Conservation (phyloP, 139 green algal genomes). For the Picochlorum sp. region DNA sequence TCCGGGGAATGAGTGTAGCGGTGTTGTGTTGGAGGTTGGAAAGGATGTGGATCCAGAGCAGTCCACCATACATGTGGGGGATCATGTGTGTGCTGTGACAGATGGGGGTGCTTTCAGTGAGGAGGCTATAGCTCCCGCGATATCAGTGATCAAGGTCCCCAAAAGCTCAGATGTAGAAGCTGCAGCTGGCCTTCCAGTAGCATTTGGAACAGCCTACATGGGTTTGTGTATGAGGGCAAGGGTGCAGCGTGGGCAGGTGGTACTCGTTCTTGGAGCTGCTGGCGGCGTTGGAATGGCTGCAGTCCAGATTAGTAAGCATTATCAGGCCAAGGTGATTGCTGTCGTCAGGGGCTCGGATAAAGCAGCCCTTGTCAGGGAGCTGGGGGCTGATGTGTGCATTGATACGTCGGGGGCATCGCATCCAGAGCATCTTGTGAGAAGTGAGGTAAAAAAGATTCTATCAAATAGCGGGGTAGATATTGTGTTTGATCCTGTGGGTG, state of each 20-base stretch:
- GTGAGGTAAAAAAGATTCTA: slow-evolving; percentile 20
- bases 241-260: slow-evolving; percentile 56
- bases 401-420: slow-evolving; percentile 25
- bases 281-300: slow-evolving; percentile 81
- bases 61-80: slow-evolving; percentile 45
- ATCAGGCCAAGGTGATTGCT: slow-evolving; percentile 39
- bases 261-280: slow-evolving; percentile 74
- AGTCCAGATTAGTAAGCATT: slow-evolving; percentile 55
- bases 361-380: slow-evolving; percentile 17
- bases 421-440: slow-evolving; percentile 1
- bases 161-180: slow-evolving; percentile 23
- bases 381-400: slow-evolving; percentile 51
- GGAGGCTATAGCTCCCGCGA: slow-evolving; percentile 43
- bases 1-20: slow-evolving; percentile 66
- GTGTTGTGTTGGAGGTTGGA: slow-evolving; percentile 59
- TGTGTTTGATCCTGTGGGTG: slow-evolving; percentile 79
- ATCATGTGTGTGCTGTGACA: slow-evolving; percentile 53
- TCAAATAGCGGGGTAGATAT: slow-evolving; percentile 52
- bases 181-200: slow-evolving; percentile 63
- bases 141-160: slow-evolving; percentile 29
- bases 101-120: slow-evolving; percentile 63
- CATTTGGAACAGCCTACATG: slow-evolving; percentile 79
- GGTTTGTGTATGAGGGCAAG: slow-evolving; percentile 56
- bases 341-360: slow-evolving; percentile 28
- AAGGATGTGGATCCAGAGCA: slow-evolving; percentile 32